Conservation (phyloP, 345 rosid genomes). For the Camelina laxa region DNA sequence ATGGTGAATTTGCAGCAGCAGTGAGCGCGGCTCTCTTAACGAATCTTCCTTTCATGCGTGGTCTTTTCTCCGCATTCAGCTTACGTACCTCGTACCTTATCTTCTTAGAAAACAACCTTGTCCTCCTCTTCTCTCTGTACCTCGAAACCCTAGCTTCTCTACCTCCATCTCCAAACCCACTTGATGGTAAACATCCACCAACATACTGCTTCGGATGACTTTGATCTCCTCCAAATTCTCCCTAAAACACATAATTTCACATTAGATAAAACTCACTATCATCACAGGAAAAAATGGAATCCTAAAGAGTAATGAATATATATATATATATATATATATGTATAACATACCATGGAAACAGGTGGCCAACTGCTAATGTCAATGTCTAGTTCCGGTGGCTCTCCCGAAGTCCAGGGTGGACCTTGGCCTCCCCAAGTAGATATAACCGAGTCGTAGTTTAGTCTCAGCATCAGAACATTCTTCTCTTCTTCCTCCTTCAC, state of each 20-base stretch:
- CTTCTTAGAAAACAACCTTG: constrained; percentile 91
- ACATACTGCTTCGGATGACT: constrained; percentile 25
- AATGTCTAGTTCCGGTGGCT: constrained; percentile 61
- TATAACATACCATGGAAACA: constrained; percentile 58
- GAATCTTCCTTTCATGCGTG: constrained; percentile 97
- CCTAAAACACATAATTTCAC: constrained; percentile 17
- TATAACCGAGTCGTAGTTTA: constrained; percentile 74
- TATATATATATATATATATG: background rate
- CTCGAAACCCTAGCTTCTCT: constrained; percentile 88
- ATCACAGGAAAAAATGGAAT: background rate
- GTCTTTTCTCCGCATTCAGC: constrained; percentile 93
- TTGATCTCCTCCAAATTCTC: background rate
- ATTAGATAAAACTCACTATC: background rate
- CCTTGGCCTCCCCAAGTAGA: constrained; percentile 73
- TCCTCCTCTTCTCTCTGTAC: constrained; percentile 87
- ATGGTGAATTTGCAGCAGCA: constrained; percentile 30
- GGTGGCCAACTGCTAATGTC: constrained; percentile 56
- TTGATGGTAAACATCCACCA: constrained; percentile 27
- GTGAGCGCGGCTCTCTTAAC: constrained; percentile 70
- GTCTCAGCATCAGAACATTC: constrained; percentile 54
- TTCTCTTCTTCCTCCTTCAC: constrained; percentile 49
- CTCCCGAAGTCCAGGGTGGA: constrained; percentile 77
- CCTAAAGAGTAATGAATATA: constrained; percentile 1
- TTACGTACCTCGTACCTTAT: constrained; percentile 95
- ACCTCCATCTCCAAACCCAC: constrained; percentile 55